Base-by-base conservation (phyloP, 108 stramenopile species). In the Asterionellopsis glacialis region DNA sequence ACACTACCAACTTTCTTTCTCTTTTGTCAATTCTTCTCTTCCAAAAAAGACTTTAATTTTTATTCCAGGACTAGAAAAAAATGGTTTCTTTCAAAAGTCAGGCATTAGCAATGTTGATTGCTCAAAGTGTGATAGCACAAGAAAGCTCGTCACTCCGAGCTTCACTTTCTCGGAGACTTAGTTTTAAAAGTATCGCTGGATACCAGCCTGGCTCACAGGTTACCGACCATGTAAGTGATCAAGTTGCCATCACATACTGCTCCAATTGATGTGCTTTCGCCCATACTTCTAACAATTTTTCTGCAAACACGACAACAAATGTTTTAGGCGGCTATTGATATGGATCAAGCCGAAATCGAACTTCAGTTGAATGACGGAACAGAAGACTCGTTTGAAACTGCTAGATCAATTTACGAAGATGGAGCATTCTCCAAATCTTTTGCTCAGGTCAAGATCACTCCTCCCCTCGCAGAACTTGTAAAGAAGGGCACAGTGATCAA, bases 261-360 rank as follows among this genome's bases (percentile, higher is more conserved):
- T 7, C 33, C 33, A 5, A 19, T 45, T 21, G 42, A 45, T 7
- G 11, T 6, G 27, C 13, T 12, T 41, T 14, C 11, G 10, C 44
- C 12, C 18, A n/a, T 43, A 13, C 16, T 6, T 11, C 11, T 19
- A 22, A 60, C 18, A 44, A 60, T 24, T 43, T 12, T 4, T 43
- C 23, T 24, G 21, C 42, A 14, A 41, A 33, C 7, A 33, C 33
- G n/a, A n/a, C n/a, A n/a, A n/a, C n/a, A n/a, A n/a, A n/a, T 45
- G 1, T 13, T 44, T 19, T 21, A 65, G 52, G 43, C 24, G 27
- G 56, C 76, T 27, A 69, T 91, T 45, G 87, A 86, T 68, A 57
- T 81, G 44, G 90, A 91, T 63, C 80, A 85, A 64, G 28, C 18
- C 7, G 77, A 61, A 6, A 73, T 73, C 6, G 59, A 73, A n/a